A percentile compares a stretch with the other conserved stretches of the same genome.
Evolutionary conservation across 73 alveolate genomes (phyloP).

Genomic region (Tetrahymena elliotti): DNA sequence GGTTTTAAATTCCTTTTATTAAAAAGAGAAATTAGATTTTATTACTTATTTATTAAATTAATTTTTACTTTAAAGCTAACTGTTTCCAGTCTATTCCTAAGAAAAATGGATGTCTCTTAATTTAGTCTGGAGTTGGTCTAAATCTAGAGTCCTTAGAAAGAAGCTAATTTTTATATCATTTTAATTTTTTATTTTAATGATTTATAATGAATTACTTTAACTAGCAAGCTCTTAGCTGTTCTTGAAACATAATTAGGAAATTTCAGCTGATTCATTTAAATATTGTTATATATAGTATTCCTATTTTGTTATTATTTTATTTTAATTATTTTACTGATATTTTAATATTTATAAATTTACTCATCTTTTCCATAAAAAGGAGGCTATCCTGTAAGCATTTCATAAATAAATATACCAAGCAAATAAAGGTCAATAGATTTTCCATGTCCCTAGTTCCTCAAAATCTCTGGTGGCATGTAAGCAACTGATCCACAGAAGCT

Average conservation of each 20-base stretch:
- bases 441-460: slow-evolving; percentile 77
- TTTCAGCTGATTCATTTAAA: neutral
- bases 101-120: neutral
- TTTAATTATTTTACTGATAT: neutral
- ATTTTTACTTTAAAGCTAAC: neutral
- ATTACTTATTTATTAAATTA: neutral
- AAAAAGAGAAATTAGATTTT: neutral
- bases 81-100: neutral
- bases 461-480: slow-evolving; percentile 95
- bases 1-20: neutral
- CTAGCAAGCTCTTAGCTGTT: neutral
- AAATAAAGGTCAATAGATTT: slow-evolving; percentile 91
- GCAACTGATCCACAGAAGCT: slow-evolving; percentile 94
- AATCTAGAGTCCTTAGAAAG: neutral
- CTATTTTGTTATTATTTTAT: too few relatives aligned
- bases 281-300: neutral
- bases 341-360: neutral
- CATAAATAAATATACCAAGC: slow-evolving; percentile 87
- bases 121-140: neutral
- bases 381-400: slow-evolving; percentile 96
- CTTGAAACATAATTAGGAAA: neutral
- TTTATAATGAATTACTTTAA: neutral
- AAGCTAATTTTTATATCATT: neutral
- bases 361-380: slow-evolving; percentile 58
- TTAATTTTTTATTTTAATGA: neutral